A percentile compares a stretch with the other conserved stretches of the same genome.
Evolutionary conservation across 2,329 filamentous ascomycete species (phyloP).

Genomic region (Colletotrichum horii): DNA sequence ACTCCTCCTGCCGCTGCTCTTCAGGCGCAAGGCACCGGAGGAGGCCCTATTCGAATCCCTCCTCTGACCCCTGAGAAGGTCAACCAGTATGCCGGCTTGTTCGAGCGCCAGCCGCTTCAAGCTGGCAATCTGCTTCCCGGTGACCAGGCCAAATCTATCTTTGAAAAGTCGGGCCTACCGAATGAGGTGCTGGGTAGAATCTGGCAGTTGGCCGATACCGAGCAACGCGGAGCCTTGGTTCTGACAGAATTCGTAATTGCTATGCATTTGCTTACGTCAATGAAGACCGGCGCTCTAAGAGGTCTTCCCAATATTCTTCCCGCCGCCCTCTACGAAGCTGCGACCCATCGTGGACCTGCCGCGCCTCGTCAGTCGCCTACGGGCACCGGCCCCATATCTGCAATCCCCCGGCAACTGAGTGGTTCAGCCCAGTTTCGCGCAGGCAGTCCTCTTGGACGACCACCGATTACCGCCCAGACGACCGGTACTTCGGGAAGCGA

Average conservation of each 20-base stretch:
- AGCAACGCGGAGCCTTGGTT: conserved; percentile 86
- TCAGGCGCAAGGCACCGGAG: conserved; percentile 64
- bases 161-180: conserved; percentile 88
- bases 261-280: conserved; percentile 94
- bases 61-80: conserved; percentile 88
- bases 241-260: conserved; percentile 95
- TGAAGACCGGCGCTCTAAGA: conserved; percentile 82
- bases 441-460: conserved; percentile 61
- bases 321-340: conserved; percentile 87
- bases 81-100: conserved; percentile 85
- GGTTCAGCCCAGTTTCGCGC: conserved; percentile 70
- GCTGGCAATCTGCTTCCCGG: conserved; percentile 77
- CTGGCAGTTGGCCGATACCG: conserved; percentile 93
- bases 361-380: conserved; percentile 55
- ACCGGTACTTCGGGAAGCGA: conserved; percentile 51
- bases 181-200: conserved; percentile 93
- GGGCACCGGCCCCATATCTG: conserved; percentile 61
- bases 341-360: conserved; percentile 65
- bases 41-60: conserved; percentile 81
- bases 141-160: conserved; percentile 90
- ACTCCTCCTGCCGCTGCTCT: conserved; percentile 54
- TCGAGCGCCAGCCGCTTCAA: conserved; percentile 84
- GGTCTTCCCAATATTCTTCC: conserved; percentile 82
- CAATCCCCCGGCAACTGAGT: conserved; percentile 84
- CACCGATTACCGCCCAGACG: conserved; percentile 49